Percentiles rank a stretch among this genome's conserved stretches.
Evolutionary conservation across 352 stramenopile genomes (phyloP).

Genomic region (Globisporangium yorkense): DNA sequence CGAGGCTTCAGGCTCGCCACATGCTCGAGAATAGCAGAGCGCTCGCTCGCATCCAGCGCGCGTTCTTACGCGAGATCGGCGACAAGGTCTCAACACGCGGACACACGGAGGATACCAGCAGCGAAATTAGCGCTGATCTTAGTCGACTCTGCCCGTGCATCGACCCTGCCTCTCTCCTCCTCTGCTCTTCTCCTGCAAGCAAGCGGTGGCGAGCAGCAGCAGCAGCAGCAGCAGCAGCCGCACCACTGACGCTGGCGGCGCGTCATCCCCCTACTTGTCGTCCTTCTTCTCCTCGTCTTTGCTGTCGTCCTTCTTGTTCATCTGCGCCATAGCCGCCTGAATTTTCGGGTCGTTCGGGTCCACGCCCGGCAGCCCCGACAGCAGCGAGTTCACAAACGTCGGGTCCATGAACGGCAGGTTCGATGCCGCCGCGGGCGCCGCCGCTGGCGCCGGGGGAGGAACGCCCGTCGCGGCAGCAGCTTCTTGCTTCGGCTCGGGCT

Average conservation of each 20-base stretch:
- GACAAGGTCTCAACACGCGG: too few relatives aligned
- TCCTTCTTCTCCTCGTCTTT: conserved; percentile 85
- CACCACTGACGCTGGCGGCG: too few relatives aligned
- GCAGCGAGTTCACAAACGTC: conserved; percentile 86
- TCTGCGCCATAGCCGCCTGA: conserved; percentile 85
- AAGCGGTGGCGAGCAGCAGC: too few relatives aligned
- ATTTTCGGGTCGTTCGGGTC: conserved; percentile 92
- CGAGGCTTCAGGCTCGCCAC: too few relatives aligned
- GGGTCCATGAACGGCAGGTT: conserved; percentile 88
- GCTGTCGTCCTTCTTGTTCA: conserved; percentile 77
- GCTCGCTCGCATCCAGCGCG: too few relatives aligned
- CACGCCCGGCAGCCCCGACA: conserved; percentile 85
- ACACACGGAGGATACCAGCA: too few relatives aligned
- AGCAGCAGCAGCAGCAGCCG: too few relatives aligned
- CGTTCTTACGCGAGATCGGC: too few relatives aligned
- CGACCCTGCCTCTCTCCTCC: too few relatives aligned
- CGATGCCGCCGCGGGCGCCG: conserved; percentile 53
- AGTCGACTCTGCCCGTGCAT: too few relatives aligned
- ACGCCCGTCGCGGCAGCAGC: conserved; percentile 12
- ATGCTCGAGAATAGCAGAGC: not conserved
- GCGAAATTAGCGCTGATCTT: too few relatives aligned
- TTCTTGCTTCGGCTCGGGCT: conserved; percentile 18
- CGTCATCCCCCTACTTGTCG: conserved; percentile 36
- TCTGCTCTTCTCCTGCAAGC: too few relatives aligned
- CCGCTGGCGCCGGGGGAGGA: conserved; percentile 41